phyloP scores from a whole-genome alignment of 2,329 filamentous ascomycete genomes.

The Hawksworthiomyces lignivorus region DNA sequence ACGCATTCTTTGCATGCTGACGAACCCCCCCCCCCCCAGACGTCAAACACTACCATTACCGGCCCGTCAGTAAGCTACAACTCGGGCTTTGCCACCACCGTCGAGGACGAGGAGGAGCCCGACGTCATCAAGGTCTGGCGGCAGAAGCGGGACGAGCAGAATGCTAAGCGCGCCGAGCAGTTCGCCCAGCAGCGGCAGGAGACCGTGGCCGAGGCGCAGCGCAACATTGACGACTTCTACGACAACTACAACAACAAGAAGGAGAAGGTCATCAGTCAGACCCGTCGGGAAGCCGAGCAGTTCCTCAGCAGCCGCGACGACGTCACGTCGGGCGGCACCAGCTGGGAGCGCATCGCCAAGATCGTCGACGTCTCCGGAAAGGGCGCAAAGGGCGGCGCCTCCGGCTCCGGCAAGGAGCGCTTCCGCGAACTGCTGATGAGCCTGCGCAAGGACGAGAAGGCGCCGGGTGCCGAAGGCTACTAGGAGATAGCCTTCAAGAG shows the following conservation, averaged over 20 bases:
- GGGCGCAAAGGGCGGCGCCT: slow-evolving; percentile 75
- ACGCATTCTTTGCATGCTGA: too few relatives aligned
- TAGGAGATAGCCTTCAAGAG: slow-evolving; percentile 25
- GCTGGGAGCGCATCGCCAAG: slow-evolving; percentile 97
- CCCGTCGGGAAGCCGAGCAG: slow-evolving; percentile 84
- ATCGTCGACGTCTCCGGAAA: slow-evolving; percentile 96
- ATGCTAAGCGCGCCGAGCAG: slow-evolving; percentile 76
- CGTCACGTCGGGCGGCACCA: slow-evolving; percentile 87
- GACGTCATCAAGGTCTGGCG: slow-evolving; percentile 90
- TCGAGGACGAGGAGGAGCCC: slow-evolving; percentile 69
- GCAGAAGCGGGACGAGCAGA: slow-evolving; percentile 74
- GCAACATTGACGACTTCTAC: slow-evolving; percentile 98
- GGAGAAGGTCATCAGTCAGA: slow-evolving; percentile 85
- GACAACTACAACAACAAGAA: slow-evolving; percentile 99
- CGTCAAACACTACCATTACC: slow-evolving; percentile 57
- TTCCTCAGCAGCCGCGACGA: slow-evolving; percentile 86
- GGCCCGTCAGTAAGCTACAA: slow-evolving; percentile 58
- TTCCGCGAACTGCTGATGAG: slow-evolving; percentile 86
- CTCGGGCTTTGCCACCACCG: slow-evolving; percentile 51
- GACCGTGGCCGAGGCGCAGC: slow-evolving; percentile 80
- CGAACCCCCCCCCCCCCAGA: neutral
- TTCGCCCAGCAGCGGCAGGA: slow-evolving; percentile 75
- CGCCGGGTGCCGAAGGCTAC: slow-evolving; percentile 58
- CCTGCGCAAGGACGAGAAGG: slow-evolving; percentile 89
- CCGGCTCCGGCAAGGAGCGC: slow-evolving; percentile 88